Base-by-base conservation (phyloP, 768 basidiomycete genomes). In the Floccularia luteovirens region DNA sequence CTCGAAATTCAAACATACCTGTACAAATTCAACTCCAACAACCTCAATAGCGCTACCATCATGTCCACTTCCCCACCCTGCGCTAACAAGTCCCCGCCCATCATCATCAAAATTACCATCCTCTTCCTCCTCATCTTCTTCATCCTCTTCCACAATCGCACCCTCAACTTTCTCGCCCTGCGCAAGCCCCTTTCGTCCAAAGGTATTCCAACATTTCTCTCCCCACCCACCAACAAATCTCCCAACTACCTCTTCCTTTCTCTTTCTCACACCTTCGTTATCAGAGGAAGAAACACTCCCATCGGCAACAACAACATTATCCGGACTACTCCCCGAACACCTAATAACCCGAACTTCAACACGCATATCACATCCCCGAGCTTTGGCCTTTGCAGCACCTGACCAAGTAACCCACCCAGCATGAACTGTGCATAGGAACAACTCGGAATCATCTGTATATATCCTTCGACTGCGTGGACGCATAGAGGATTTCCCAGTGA, bases 31-130 rank as follows among this genome's bases (percentile, higher is more conserved):
- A 13, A 75, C 82, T 19, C 63, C 66, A 13, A 87, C 56, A 39
- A 88, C 71, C 62, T 86, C 86, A 49, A 86, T 70, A 19, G 79
- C 82, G 49, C 79, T 77, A 19, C 85, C 86, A 45, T 86, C 84
- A 46, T 87, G 86, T 2, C 79, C 77, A 47, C 72, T 76, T n/a
- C 84, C 83, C 86, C 85, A 86, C 0, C 75, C 75, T 6, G 75
- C 79, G 56, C 81, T 83, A n/a, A 70, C 62, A 48, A 83, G 58
- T 7, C 69, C 64, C 34, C 79, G 58, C 20, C 79, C 79, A 48
- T 82, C 81, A 43, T 82, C 75, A 27, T 71, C 70, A 5, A 62
- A 49, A 48, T 59, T 57, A 13, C 48, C 51, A 19, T 48, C 50
- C 37, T 52, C 51, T 16, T 51, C 57, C 24, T 57, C 62, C 17